Percentiles rank a stretch among this genome's conserved stretches.
These are phyloP conservation scores for Eucalyptus globulus DNA, from an alignment of 345 rosid genomes.

Conservation along the genomic window DNA sequence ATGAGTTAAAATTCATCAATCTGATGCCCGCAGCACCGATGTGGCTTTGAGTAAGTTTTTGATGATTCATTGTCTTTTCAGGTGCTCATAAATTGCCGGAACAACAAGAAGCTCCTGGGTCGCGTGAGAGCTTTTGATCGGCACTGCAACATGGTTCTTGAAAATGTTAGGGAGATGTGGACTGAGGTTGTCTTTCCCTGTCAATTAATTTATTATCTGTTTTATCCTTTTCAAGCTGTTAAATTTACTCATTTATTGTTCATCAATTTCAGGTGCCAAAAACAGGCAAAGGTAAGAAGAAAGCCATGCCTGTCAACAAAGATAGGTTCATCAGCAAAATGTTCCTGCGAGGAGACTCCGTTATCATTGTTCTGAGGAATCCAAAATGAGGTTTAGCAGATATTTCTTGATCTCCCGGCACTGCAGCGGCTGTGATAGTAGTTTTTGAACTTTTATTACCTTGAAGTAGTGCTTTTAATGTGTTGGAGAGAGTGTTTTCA, in stretches of 20 bases:
- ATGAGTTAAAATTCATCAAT: background rate
- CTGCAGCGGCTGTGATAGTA: background rate
- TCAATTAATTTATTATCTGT: background rate
- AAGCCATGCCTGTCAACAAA: conserved; percentile 85
- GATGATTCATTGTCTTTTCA: background rate
- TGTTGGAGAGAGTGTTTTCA: background rate
- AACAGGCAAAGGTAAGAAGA: conserved; percentile 98
- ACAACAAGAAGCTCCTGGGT: conserved; percentile 82
- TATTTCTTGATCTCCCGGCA: background rate
- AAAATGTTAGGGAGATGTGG: conserved; percentile 99
- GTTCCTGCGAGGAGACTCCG: conserved; percentile 99
- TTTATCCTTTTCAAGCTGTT: background rate
- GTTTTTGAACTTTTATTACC: background rate
- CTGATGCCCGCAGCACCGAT: background rate
- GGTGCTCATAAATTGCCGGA: conserved; percentile 90
- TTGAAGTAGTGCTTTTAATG: background rate
- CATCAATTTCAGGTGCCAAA: conserved; percentile 53
- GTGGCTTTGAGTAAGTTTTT: background rate
- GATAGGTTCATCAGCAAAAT: conserved; percentile 96
- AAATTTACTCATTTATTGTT: background rate
- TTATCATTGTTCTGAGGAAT: conserved; percentile 90
- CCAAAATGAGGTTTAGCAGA: conserved; percentile 41
- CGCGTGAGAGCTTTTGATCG: conserved; percentile 95
- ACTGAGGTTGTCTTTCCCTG: conserved; percentile 55
- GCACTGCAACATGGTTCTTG: conserved; percentile 99